Base-by-base conservation (phyloP, 176 grass and related monocot species). In the Cenchrus fungigraminus region DNA sequence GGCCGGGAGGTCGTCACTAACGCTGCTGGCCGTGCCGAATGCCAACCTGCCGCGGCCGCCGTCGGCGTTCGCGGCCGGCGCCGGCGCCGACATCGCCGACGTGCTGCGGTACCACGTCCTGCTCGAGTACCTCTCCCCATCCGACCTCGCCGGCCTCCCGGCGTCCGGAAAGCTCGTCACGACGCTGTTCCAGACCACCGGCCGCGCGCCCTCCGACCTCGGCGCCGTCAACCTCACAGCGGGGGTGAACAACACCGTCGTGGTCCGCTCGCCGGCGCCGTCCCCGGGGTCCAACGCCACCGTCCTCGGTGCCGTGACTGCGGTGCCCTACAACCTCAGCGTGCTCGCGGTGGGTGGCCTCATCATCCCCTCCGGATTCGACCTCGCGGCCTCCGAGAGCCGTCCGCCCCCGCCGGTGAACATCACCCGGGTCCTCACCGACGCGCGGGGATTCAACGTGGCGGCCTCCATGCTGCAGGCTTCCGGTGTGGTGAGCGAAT, bases 161-260 rank as follows among this genome's bases (percentile, higher is more conserved):
- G 22, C 84, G 34, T 71, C 86, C 11, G 96, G 96, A 2, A 94
- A 92, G 91, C 89, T 95, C 55, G 87, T 98, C n/a, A 94, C 91
- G 20, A 98, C 96, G 84, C 91, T 98, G 16, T 98, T 90, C 82
- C 96, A 98, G 89, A 98, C 96, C 63, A 98, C 96, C 34, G 96
- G 96, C 16, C 93, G 96, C 31, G 96, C 96, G 34, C 74, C 91
- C 32, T 83, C 89, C 55, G 85, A 98, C 85, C 87, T 95, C 78
- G 96, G 96, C 46, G 90, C 93, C 63, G 89, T 98, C 77, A 98
- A 98, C 83, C 91, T 98, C 78, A 98, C 96, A 37, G 19, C 79
- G 51, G 63, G 68, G 73, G 12, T 4, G 2, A 68, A 83, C 82
- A 68, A 86, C 47, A 84, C 56, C 13, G 88, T 93, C 82, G 86